These are phyloP conservation scores for Backusella tarrabulga DNA, from an alignment of 192 early-diverging fungal species.

Conservation along the genomic window DNA sequence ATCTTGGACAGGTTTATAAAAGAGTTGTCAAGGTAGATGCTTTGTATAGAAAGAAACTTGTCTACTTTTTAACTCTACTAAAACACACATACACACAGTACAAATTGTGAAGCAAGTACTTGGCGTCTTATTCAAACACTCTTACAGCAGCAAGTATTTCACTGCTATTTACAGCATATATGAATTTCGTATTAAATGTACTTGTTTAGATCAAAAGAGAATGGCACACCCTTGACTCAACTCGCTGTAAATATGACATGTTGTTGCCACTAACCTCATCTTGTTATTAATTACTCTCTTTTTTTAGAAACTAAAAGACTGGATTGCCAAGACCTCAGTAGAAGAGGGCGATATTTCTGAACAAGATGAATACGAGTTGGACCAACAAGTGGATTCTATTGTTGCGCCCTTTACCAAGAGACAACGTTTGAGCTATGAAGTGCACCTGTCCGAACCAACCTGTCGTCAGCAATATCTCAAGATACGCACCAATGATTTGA, in stretches of 20 bases:
- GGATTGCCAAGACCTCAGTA: background rate
- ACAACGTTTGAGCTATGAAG: background rate
- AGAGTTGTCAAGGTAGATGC: background rate
- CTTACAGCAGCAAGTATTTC: background rate
- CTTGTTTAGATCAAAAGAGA: background rate
- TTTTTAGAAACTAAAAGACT: background rate
- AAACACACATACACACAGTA: background rate
- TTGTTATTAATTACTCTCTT: background rate
- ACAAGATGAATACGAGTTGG: background rate
- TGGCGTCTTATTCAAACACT: background rate
- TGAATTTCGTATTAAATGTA: background rate
- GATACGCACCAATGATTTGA: background rate
- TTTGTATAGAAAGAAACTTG: background rate
- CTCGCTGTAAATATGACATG: background rate
- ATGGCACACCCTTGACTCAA: background rate
- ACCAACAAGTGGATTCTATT: background rate
- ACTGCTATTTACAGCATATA: background rate
- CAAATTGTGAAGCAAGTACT: background rate
- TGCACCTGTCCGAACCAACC: background rate
- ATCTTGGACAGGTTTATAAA: background rate
- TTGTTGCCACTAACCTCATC: background rate
- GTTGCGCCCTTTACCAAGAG: background rate
- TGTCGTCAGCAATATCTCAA: background rate
- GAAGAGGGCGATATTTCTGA: background rate
- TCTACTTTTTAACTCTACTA: no score